Evolutionary conservation across 108 stramenopile species (phyloP).

Genomic region (Schizochytrium sp.): DNA sequence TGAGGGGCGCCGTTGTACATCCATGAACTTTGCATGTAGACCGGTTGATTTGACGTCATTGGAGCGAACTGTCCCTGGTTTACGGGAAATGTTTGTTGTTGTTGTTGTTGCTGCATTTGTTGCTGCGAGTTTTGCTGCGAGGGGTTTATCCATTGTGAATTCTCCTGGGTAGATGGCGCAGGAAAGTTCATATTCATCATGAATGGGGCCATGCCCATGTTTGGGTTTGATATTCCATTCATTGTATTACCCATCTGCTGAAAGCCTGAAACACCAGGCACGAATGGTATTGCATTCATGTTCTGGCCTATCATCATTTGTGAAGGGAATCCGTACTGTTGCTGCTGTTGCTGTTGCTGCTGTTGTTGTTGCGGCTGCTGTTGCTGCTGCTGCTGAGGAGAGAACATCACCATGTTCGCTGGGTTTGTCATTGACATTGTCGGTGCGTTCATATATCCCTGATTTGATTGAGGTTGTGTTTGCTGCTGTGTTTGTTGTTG

Average conservation of each 20-base stretch:
- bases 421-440: too few species aligned
- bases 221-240: neutral
- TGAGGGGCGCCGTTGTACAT: neutral
- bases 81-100: neutral
- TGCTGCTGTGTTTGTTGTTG: too few species aligned
- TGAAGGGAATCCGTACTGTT: neutral
- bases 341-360: slow-evolving; percentile 11
- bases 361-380: slow-evolving; percentile 22
- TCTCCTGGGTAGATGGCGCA: neutral
- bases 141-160: neutral
- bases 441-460: too few species aligned
- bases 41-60: too few species aligned
- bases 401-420: too few species aligned
- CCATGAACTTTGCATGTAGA: too few species aligned
- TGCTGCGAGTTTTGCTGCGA: neutral
- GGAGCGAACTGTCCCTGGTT: too few species aligned
- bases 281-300: neutral
- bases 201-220: neutral
- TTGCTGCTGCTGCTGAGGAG: neutral
- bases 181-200: neutral
- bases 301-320: too few species aligned
- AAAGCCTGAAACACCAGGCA: neutral
- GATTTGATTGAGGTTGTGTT: too few species aligned
- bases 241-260: neutral
- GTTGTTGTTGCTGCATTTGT: neutral